Evolutionary conservation across 202 grass and related monocot species (phyloP).

Genomic region (Miscanthus sacchariflorus): DNA sequence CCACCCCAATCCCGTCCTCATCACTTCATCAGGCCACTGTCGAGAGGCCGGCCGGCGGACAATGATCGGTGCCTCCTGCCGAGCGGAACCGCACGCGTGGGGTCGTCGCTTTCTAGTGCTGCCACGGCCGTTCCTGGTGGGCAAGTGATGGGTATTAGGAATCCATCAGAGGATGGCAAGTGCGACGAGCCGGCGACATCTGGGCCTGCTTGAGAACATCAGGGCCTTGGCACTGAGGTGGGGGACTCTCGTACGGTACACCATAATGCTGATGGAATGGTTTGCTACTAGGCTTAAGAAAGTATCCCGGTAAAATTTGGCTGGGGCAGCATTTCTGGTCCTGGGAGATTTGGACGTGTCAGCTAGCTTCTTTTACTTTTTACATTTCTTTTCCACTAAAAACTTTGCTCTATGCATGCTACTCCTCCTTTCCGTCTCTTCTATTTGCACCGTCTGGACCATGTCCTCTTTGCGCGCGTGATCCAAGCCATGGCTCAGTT

Average conservation of each 20-base stretch:
- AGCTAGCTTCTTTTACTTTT: constrained; percentile 12
- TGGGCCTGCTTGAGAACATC: background rate
- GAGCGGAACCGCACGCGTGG: constrained; percentile 33
- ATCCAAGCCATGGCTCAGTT: constrained; percentile 6
- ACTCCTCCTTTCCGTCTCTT: background rate
- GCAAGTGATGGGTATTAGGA: background rate
- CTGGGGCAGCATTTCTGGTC: background rate
- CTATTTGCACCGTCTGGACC: background rate
- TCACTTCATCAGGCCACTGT: background rate
- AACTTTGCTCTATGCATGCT: constrained; percentile 7
- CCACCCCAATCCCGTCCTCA: too few relatives aligned
- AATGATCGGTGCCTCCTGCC: background rate
- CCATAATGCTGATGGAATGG: background rate
- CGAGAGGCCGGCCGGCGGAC: background rate
- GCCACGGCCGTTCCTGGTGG: background rate
- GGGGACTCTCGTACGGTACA: too few relatives aligned
- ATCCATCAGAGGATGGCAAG: background rate
- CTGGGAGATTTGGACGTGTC: background rate
- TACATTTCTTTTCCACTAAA: background rate
- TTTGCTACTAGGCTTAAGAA: background rate
- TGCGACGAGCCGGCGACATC: background rate
- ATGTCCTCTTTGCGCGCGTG: constrained; percentile 28
- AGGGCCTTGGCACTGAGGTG: too few relatives aligned
- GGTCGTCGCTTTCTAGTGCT: background rate
- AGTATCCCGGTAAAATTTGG: background rate